Evolutionary conservation across 129 eudicot species (phyloP).

Genomic region (Pulicaria dysenterica): DNA sequence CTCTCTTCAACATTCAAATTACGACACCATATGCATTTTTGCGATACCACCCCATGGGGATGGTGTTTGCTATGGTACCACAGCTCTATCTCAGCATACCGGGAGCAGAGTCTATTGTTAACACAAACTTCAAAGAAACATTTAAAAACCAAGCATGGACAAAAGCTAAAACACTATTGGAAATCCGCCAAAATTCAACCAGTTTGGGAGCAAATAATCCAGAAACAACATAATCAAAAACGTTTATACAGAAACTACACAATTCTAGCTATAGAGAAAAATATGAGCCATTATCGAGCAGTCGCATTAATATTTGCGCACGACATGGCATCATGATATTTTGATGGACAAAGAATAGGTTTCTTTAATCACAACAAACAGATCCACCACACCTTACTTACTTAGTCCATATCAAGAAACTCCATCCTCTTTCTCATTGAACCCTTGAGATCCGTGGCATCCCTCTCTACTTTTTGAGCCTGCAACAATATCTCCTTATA

Average conservation of each 20-base stretch:
- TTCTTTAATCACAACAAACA: conserved; percentile 6
- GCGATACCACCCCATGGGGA: too few relatives aligned
- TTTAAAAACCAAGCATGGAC: conserved; percentile 15
- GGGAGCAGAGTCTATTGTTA: too few relatives aligned
- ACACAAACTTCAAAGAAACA: too few relatives aligned
- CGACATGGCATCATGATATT: conserved; percentile 36
- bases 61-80: too few relatives aligned
- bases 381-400: background rate
- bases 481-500: background rate
- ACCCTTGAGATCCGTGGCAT: conserved; percentile 40
- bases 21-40: too few relatives aligned
- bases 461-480: conserved; percentile 43
- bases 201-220: background rate
- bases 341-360: background rate
- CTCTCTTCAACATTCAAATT: too few relatives aligned
- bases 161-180: conserved; percentile 1
- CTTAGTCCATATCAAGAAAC: conserved; percentile 43
- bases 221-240: background rate
- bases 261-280: conserved; percentile 7
- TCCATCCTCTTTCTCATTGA: conserved; percentile 45
- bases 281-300: conserved; percentile 32
- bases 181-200: conserved; percentile 11
- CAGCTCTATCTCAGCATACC: too few relatives aligned
- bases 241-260: conserved; percentile 15
- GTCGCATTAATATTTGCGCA: conserved; percentile 65